These are phyloP conservation scores for Byssothecium circinans DNA, from an alignment of 2,329 filamentous ascomycete genomes.

Conservation along the genomic window DNA sequence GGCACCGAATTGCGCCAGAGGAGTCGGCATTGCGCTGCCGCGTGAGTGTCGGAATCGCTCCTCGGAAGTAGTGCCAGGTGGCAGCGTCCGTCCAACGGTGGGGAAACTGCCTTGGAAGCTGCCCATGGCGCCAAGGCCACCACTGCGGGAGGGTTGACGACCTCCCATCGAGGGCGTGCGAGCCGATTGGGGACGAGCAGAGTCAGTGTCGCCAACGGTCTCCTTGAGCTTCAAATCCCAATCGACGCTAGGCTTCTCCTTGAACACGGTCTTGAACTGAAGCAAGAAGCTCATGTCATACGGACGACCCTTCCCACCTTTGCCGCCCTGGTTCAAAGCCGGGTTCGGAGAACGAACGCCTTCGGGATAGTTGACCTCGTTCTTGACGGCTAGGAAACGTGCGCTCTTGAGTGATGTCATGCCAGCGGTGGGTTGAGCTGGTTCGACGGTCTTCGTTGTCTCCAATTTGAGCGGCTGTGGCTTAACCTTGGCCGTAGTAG, in stretches of 20 bases:
- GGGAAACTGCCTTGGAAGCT: conserved; percentile 58
- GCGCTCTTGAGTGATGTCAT: conserved; percentile 92
- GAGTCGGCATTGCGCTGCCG: conserved; percentile 46
- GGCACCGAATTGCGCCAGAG: conserved; percentile 59
- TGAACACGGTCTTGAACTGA: conserved; percentile 95
- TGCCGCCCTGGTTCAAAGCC: conserved; percentile 81
- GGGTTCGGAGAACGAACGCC: conserved; percentile 90
- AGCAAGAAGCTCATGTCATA: conserved; percentile 95
- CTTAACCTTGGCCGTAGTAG: conserved; percentile 68
- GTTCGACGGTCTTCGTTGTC: conserved; percentile 83
- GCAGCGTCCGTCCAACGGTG: conserved; percentile 61
- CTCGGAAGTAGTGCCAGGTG: conserved; percentile 74
- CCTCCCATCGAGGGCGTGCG: conserved; percentile 52
- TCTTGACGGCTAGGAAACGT: conserved; percentile 79
- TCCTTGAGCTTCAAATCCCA: conserved; percentile 89
- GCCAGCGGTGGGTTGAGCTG: conserved; percentile 88
- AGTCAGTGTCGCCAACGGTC: conserved; percentile 75
- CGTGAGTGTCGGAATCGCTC: conserved; percentile 62
- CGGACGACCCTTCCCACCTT: conserved; percentile 79
- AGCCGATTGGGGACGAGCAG: conserved; percentile 66
- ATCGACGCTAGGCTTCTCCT: conserved; percentile 91
- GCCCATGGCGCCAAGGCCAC: conserved; percentile 62
- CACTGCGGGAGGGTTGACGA: conserved; percentile 51
- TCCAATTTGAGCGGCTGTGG: conserved; percentile 87
- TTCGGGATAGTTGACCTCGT: conserved; percentile 77